phyloP scores from a whole-genome alignment of 73 alveolate species.

The Breviolum minutum region DNA sequence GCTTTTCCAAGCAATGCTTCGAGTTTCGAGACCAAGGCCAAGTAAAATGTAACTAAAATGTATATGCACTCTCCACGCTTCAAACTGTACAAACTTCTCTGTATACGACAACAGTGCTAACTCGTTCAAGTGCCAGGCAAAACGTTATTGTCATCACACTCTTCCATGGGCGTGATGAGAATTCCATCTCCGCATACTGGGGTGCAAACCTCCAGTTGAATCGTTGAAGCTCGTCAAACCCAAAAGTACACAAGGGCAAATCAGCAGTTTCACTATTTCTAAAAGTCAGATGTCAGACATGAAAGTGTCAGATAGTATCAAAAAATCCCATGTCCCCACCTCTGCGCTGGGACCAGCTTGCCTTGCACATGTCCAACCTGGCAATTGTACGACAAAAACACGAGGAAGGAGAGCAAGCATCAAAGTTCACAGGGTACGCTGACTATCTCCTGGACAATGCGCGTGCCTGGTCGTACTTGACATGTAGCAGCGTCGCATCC shows the following conservation, averaged over 20 bases:
- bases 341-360: conserved; percentile 46
- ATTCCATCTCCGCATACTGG: conserved; percentile 83
- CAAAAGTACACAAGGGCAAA: not conserved
- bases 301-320: too few species aligned
- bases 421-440: not conserved
- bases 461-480: conserved; percentile 58
- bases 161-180: conserved; percentile 59
- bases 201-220: conserved; percentile 35
- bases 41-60: too few species aligned
- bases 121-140: not conserved
- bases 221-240: too few species aligned
- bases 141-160: conserved; percentile 59
- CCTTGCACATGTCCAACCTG: conserved; percentile 80
- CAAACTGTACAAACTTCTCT: not conserved
- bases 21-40: too few species aligned
- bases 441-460: not conserved
- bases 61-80: not conserved
- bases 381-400: not conserved
- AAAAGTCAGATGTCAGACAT: too few species aligned
- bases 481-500: conserved; percentile 71
- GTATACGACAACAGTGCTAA: not conserved
- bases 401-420: not conserved
- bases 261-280: not conserved
- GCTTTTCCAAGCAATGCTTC: too few species aligned
- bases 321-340: not conserved